phyloP scores from a whole-genome alignment of 257 asterid genomes.

The Fraxinus anomala region DNA sequence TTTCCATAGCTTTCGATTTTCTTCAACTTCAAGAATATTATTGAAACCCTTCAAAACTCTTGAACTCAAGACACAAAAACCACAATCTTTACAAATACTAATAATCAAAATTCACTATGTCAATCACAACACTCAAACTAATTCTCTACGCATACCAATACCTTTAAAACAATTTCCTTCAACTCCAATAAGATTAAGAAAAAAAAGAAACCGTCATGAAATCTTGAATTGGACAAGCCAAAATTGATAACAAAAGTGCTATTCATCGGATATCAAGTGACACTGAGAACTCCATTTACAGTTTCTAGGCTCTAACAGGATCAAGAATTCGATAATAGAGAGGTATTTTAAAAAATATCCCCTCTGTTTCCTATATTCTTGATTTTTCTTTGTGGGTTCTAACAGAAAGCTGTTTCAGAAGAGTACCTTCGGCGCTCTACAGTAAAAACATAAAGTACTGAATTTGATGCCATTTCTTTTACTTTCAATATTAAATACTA shows the following conservation, averaged over 20 bases:
- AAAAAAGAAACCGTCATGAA: neutral
- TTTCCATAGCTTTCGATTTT: constrained; percentile 35
- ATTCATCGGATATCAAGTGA: constrained; percentile 55
- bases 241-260: constrained; percentile 12
- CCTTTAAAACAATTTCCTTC: constrained; percentile 7
- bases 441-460: constrained; percentile 35
- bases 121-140: constrained; percentile 12
- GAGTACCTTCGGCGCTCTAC: constrained; percentile 65
- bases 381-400: constrained; percentile 21
- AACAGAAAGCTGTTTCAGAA: constrained; percentile 63
- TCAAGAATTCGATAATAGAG: constrained; percentile 21
- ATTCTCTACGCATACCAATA: neutral
- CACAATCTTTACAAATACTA: neutral
- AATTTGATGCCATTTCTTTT: constrained; percentile 51
- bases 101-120: neutral
- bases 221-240: constrained; percentile 2
- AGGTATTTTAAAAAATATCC: constrained; percentile 6
- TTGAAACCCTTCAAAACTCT: constrained; percentile 14
- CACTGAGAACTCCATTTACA: constrained; percentile 42
- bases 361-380: neutral
- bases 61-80: neutral
- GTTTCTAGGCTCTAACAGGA: constrained; percentile 1
- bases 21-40: constrained; percentile 18
- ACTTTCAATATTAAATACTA: neutral
- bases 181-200: constrained; percentile 11